Evolutionary conservation across 116 monocot species (phyloP).

Genomic region (Cymodocea nodosa): DNA sequence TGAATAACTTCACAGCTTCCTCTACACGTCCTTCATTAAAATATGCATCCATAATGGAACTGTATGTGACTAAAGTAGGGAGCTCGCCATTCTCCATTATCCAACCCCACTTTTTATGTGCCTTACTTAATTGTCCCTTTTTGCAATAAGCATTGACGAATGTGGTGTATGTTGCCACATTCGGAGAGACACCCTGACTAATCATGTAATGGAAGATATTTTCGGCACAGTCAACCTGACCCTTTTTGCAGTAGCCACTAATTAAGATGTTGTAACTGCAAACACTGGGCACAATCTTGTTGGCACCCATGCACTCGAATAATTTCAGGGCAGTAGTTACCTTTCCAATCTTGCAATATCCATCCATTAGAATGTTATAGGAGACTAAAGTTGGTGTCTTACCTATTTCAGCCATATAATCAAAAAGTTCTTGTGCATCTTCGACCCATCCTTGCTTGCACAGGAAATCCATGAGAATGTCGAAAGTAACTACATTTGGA

Average conservation of each 20-base stretch:
- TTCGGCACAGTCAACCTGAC: slow-evolving; percentile 14
- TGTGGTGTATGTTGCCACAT: slow-evolving; percentile 17
- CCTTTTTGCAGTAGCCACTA: slow-evolving; percentile 11
- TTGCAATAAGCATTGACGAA: slow-evolving; percentile 22
- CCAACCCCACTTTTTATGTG: slow-evolving; percentile 8
- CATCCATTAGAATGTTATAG: slow-evolving; percentile 18
- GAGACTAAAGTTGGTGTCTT: neutral
- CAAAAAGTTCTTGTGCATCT: slow-evolving; percentile 17
- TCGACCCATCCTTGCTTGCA: slow-evolving; percentile 19
- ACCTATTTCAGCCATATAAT: slow-evolving; percentile 9
- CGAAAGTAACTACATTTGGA: slow-evolving; percentile 22
- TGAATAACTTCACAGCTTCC: slow-evolving; percentile 5
- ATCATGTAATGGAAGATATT: slow-evolving; percentile 10
- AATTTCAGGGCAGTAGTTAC: slow-evolving; percentile 10
- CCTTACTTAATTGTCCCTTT: slow-evolving; percentile 7
- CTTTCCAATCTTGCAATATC: slow-evolving; percentile 11
- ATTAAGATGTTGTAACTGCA: slow-evolving; percentile 21
- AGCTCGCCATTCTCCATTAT: slow-evolving; percentile 18
- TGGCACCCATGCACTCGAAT: slow-evolving; percentile 5
- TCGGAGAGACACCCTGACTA: slow-evolving; percentile 9
- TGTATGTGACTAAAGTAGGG: slow-evolving; percentile 23
- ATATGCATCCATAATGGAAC: slow-evolving; percentile 22
- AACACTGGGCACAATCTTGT: slow-evolving; percentile 5
- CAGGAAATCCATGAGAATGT: slow-evolving; percentile 17
- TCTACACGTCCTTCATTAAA: slow-evolving; percentile 9